phyloP scores from a whole-genome alignment of 1,284 basidiomycete genomes.

The Xerocomus nothofagi region DNA sequence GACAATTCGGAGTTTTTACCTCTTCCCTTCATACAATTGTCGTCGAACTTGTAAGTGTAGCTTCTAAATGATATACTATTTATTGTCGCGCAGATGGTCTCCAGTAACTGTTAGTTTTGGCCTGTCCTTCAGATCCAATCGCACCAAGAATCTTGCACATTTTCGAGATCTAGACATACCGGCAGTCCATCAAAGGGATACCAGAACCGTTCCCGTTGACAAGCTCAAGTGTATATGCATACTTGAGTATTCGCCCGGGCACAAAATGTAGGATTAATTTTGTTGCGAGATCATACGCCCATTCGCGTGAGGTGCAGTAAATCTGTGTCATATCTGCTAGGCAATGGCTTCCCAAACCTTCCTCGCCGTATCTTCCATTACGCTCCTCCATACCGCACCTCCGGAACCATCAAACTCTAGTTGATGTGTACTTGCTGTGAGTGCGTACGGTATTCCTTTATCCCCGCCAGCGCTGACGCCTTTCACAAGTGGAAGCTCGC shows the following conservation, averaged over 20 bases:
- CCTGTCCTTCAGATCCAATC: neutral
- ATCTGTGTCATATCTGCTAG: conserved; percentile 1
- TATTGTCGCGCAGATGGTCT: neutral
- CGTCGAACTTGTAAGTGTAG: neutral
- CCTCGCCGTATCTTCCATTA: conserved; percentile 46
- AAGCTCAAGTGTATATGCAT: neutral
- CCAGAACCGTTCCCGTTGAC: too few species aligned
- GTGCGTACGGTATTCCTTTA: conserved; percentile 60
- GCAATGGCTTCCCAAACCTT: conserved; percentile 40
- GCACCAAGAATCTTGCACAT: neutral
- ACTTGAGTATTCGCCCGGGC: too few species aligned
- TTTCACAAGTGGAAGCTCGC: conserved; percentile 83
- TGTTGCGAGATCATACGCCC: too few species aligned
- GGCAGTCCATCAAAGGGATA: too few species aligned
- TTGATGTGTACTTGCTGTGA: conserved; percentile 33
- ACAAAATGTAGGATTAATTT: too few species aligned
- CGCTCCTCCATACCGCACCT: conserved; percentile 46
- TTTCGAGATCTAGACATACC: too few species aligned
- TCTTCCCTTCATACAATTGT: neutral
- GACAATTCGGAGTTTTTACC: neutral
- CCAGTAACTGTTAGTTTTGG: too few species aligned
- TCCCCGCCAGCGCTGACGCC: conserved; percentile 80
- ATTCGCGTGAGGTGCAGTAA: too few species aligned
- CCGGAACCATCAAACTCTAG: conserved; percentile 35
- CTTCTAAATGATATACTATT: neutral